These are phyloP conservation scores for Myotisia sp. DNA, from an alignment of 2,329 filamentous ascomycete species.

Conservation along the genomic window DNA sequence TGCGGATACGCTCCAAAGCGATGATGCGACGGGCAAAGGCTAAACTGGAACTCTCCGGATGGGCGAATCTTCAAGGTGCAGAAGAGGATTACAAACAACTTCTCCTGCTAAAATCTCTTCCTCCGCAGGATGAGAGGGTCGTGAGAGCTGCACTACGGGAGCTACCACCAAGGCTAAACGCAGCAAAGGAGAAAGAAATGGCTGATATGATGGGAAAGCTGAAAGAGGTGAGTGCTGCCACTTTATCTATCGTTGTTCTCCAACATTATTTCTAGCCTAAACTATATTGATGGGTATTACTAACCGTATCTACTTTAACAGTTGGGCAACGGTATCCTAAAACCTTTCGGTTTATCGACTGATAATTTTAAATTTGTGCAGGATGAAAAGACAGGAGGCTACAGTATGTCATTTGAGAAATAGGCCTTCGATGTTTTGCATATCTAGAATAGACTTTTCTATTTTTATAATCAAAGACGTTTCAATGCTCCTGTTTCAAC, in stretches of 20 bases:
- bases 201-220: conserved; percentile 96
- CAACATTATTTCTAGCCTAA: no score
- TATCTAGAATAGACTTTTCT: no score
- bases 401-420: conserved; percentile 71
- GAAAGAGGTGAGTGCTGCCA: conserved; percentile 48
- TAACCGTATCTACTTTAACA: conserved; percentile 21
- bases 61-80: conserved; percentile 66
- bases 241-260: no score
- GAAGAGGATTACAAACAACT: conserved; percentile 66
- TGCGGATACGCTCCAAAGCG: conserved; percentile 67
- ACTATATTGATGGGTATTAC: no score
- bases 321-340: conserved; percentile 80
- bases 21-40: conserved; percentile 66
- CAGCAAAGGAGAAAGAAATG: conserved; percentile 75
- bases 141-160: conserved; percentile 51
- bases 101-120: conserved; percentile 45
- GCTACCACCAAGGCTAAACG: conserved; percentile 56
- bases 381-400: conserved; percentile 77
- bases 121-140: conserved; percentile 50
- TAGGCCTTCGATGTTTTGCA: no score
- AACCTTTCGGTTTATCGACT: conserved; percentile 84
- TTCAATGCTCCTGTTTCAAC: no score
- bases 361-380: conserved; percentile 91
- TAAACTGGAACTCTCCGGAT: conserved; percentile 55
- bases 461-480: no score